phyloP scores from a whole-genome alignment of 345 rosid species.

The Physaria fendleri region DNA sequence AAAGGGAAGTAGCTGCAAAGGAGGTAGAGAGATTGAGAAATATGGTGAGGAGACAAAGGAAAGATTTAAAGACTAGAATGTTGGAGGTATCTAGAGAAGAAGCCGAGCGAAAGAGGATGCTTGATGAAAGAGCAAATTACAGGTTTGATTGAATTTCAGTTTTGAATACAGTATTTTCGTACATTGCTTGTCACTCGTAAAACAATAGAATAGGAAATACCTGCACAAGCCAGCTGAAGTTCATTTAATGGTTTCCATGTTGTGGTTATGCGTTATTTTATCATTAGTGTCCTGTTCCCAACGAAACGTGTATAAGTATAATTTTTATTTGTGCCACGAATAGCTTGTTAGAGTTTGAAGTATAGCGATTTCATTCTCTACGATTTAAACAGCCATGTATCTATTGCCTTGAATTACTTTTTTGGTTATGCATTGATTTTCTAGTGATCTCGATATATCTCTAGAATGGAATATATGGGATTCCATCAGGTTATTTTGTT shows the following conservation, averaged over 20 bases:
- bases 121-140: slow-evolving; percentile 78
- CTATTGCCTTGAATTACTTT: neutral
- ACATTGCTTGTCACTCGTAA: neutral
- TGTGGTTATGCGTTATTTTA: neutral
- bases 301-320: neutral
- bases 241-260: neutral
- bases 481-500: neutral
- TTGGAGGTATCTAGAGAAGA: slow-evolving; percentile 87
- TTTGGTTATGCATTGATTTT: neutral
- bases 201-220: neutral
- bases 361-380: neutral
- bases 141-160: slow-evolving; percentile 38
- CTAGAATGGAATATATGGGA: neutral
- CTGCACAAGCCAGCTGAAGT: neutral
- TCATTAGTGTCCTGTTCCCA: neutral
- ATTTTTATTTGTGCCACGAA: neutral
- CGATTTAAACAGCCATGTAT: neutral
- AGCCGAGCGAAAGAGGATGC: slow-evolving; percentile 91
- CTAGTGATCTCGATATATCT: neutral
- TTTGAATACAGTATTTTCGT: neutral
- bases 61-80: slow-evolving; percentile 84
- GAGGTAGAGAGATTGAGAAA: slow-evolving; percentile 82
- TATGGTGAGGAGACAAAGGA: slow-evolving; percentile 67
- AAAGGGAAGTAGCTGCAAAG: slow-evolving; percentile 63
- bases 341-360: neutral